These are phyloP conservation scores for Talaromyces ruber DNA, from an alignment of 495 filamentous ascomycete species.

Conservation along the genomic window DNA sequence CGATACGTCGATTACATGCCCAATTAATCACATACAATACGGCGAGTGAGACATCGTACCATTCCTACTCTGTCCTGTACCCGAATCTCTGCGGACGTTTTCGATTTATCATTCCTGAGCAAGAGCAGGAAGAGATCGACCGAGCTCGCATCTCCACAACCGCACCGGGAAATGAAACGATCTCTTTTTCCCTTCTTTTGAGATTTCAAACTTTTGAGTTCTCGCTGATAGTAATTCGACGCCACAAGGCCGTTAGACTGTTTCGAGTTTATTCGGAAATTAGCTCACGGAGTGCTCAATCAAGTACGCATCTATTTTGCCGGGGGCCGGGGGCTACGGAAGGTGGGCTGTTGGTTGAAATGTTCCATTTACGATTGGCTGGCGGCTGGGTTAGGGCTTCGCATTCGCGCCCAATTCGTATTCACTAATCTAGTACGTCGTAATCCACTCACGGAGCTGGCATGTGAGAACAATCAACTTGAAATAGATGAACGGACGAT, in stretches of 20 bases:
- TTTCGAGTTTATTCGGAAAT: constrained; percentile 35
- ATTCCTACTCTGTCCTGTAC: background rate
- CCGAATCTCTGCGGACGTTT: background rate
- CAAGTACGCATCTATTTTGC: background rate
- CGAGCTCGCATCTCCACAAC: background rate
- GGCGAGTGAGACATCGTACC: background rate
- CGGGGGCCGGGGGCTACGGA: constrained; percentile 18
- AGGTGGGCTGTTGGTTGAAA: constrained; percentile 9
- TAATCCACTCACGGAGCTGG: background rate
- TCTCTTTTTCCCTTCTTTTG: background rate
- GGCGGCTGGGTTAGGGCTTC: background rate
- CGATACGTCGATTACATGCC: background rate
- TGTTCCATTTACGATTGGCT: background rate
- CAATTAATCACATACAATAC: too few species aligned
- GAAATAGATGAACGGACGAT: background rate
- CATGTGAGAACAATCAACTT: background rate
- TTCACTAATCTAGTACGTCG: background rate
- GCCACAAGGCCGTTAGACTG: constrained; percentile 28
- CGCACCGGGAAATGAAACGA: background rate
- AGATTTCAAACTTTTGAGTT: background rate
- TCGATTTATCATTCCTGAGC: background rate
- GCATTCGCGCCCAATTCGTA: background rate
- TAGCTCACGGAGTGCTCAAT: background rate
- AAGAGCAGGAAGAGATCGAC: background rate
- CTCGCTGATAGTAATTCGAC: background rate